These are phyloP conservation scores for Penicillium aurantiogriseum DNA, from an alignment of 2,329 filamentous ascomycete species.

Conservation along the genomic window DNA sequence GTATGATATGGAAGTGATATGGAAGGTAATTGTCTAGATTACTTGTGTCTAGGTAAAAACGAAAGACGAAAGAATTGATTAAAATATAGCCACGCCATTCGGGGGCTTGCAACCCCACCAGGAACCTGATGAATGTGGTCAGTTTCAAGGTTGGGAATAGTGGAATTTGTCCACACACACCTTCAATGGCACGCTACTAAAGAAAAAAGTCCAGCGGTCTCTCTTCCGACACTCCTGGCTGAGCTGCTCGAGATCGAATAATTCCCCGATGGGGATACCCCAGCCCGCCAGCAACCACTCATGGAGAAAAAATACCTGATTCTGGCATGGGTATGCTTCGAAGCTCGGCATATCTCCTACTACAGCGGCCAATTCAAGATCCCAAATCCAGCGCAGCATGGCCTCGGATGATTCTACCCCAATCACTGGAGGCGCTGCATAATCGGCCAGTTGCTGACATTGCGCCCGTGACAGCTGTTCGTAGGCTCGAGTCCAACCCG, in stretches of 20 bases:
- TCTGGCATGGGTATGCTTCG: conserved; percentile 48
- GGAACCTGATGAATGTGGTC: conserved; percentile 34
- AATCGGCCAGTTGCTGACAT: conserved; percentile 37
- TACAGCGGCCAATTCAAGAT: conserved; percentile 55
- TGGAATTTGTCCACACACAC: conserved; percentile 19
- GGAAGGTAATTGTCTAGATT: too few relatives aligned
- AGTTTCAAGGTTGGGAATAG: not conserved
- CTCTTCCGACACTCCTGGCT: conserved; percentile 38
- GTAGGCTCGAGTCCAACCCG: conserved; percentile 52
- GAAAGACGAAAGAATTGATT: not conserved
- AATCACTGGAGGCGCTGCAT: conserved; percentile 32
- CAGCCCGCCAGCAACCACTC: conserved; percentile 46
- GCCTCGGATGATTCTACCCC: conserved; percentile 52
- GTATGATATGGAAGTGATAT: not conserved
- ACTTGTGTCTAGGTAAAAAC: not conserved
- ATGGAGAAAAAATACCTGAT: conserved; percentile 25
- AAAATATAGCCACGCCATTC: conserved; percentile 48
- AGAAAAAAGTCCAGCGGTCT: conserved; percentile 48
- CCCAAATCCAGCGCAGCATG: conserved; percentile 58
- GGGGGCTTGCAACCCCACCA: conserved; percentile 49
- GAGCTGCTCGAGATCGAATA: conserved; percentile 47
- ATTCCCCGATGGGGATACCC: conserved; percentile 49
- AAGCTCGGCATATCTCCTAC: conserved; percentile 57
- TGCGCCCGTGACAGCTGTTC: conserved; percentile 39
- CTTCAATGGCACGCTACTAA: conserved; percentile 50